Evolutionary conservation across 768 basidiomycete species (phyloP), one percentile per base, ranked within the genome.

Genomic region (Tylopilus intermedius): DNA sequence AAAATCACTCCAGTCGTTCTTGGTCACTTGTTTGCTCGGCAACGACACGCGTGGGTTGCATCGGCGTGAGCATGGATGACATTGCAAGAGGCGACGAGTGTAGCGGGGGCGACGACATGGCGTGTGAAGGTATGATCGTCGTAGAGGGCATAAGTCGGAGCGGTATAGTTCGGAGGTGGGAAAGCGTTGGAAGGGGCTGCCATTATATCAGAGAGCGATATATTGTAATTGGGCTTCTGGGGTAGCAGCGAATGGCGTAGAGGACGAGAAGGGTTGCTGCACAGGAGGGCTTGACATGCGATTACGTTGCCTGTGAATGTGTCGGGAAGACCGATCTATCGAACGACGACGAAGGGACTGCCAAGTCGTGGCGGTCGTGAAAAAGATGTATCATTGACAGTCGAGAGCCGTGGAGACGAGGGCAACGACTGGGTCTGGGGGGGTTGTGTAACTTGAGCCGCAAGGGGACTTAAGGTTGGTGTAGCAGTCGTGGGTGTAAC

Each of bases 1-100:
- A 63, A 92, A 92, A 65, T 88, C 90, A 22, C 81, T 81, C 86
- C 86, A 90, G 54, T 83, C 83, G 57, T 83, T 78, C 59, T 84
- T 86, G 30, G 81, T 77, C 13, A 77, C 59, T 44, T 74, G 77
- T 57, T 81, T 82, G 14, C 74, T 66, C 6, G 18, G 63, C 56
- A 62, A 57, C 67, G 38, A 66, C 49, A 55, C 80, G 78, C 10
- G 77, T 70, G 10, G 79, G 74, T 55, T 81, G 80, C 27, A 78
- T 64, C 3, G 89, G 90, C 4, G 79, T 73, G 22, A 90, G 69
- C 47, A 89, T 66, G 42, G 75, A 72, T 26, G 76, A 72, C 72
- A 80, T 79, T 5, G 69, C 53, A n/a, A 62, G 61, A 13, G 64
- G 62, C 14, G 71, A 63, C 4, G 71, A 50, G 42, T 65, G 64